Base-by-base conservation (phyloP, 139 green algal species). In the Diplosphaera chodatii region DNA sequence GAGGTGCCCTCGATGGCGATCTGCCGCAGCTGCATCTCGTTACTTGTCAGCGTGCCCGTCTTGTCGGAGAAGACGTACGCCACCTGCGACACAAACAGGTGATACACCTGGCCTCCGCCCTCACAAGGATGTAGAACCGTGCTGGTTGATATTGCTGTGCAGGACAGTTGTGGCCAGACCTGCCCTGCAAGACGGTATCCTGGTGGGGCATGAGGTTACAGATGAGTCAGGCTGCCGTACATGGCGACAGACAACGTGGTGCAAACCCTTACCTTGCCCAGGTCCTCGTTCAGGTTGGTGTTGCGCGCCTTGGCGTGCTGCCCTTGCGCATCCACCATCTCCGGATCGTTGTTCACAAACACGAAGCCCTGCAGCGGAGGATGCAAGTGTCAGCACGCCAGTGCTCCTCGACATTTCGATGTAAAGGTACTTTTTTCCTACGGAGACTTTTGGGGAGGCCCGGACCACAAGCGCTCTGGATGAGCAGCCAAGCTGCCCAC, bases 241-340 rank as follows among this genome's bases (percentile, higher is more conserved):
- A 48, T 13, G 37, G 13, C 37, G 8, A 21, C 37, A 8, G 37
- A 13, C 8, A 21, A 8, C 37, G 37, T 48, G 37, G 13, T 48
- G 13, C 37, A 13, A 21, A 13, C 37, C 10, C 70, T 15, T 66
- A 81, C 74, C 69, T 88, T 88, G 75, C 95, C 95, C 67, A 99
- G 86, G 77, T 99, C 95, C 76, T 99, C 95, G 66, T 98, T 98
- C 27, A 99, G 82, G 79, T 97, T 97, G 40, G 87, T 95, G 67
- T 94, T 97, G 69, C 92, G 87, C 25, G 89, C 91, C 48, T 69
- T 74, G 4, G 88, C 89, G 40, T 83, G 76, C 56, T 93, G 91
- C 69, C 86, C 82, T 0, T 81, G 90, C 1, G 73, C 69, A 69
- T 96, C 85, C 67, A 87, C 84, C 91, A 96, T 96, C 32, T 85